A percentile compares a stretch with the other conserved stretches of the same genome.
Evolutionary conservation across 108 stramenopile species (phyloP).

Genomic region (Stephanodiscus minutulus): DNA sequence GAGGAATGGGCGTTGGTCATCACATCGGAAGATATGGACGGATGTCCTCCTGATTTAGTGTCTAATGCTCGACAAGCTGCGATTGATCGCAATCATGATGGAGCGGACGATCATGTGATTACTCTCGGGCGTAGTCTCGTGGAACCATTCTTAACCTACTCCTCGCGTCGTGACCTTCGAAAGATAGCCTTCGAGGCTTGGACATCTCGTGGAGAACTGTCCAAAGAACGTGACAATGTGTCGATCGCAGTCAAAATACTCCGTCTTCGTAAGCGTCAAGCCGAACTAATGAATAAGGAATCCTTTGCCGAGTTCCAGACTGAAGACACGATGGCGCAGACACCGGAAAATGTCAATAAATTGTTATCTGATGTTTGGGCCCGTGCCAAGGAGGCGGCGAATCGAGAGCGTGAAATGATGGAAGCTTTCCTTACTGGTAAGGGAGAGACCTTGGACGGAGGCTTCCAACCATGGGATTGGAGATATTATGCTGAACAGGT

Average conservation of each 20-base stretch:
- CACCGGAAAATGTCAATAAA: conserved; percentile 66
- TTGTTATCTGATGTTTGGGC: conserved; percentile 75
- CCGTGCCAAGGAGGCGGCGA: conserved; percentile 67
- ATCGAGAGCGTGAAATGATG: conserved; percentile 62
- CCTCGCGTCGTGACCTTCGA: conserved; percentile 59
- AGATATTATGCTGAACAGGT: conserved; percentile 78
- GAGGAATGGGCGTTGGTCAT: conserved; percentile 65
- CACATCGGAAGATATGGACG: conserved; percentile 53
- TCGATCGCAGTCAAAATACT: conserved; percentile 65
- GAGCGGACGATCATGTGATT: conserved; percentile 61
- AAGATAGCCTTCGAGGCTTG: conserved; percentile 67
- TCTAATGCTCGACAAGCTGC: conserved; percentile 72
- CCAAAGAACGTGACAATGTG: conserved; percentile 63
- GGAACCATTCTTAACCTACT: conserved; percentile 75
- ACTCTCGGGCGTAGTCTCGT: conserved; percentile 72
- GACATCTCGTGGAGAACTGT: conserved; percentile 62
- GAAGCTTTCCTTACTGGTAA: conserved; percentile 59
- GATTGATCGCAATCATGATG: conserved; percentile 58
- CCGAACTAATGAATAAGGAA: conserved; percentile 57
- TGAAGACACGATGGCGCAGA: conserved; percentile 79
- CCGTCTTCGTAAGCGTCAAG: conserved; percentile 58
- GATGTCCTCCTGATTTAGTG: conserved; percentile 67
- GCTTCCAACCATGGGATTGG: conserved; percentile 83
- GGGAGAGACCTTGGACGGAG: conserved; percentile 55
- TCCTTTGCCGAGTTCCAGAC: conserved; percentile 73